Evolutionary conservation across 257 asterid genomes (phyloP).

Genomic region (Datura wrightii): DNA sequence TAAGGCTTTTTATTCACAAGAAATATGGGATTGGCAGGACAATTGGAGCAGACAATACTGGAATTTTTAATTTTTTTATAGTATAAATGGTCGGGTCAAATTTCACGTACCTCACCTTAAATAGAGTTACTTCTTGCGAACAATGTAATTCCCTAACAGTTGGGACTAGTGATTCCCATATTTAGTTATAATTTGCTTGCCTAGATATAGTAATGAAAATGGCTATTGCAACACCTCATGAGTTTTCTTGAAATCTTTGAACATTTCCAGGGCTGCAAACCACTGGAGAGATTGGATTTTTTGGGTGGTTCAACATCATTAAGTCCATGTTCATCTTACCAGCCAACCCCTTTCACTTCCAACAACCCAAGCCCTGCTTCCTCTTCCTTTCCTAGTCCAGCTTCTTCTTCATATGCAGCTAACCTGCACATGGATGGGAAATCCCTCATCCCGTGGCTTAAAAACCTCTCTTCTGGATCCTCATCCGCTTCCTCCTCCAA

Average conservation of each 20-base stretch:
- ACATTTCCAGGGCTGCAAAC: slow-evolving; percentile 61
- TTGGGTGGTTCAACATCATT: slow-evolving; percentile 61
- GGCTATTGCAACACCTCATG: not conserved
- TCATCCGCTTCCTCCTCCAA: slow-evolving; percentile 55
- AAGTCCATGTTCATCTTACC: slow-evolving; percentile 64
- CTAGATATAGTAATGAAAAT: not conserved
- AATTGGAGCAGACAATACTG: not conserved
- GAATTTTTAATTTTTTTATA: too few species aligned
- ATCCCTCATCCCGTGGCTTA: slow-evolving; percentile 80
- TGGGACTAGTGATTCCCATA: not conserved
- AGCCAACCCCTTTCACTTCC: slow-evolving; percentile 57
- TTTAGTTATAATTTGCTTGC: not conserved
- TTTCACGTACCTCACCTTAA: not conserved
- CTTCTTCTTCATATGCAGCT: slow-evolving; percentile 50
- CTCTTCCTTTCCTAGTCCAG: slow-evolving; percentile 68
- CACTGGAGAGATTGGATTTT: slow-evolving; percentile 58
- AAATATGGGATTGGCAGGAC: not conserved
- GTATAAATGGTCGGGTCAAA: not conserved
- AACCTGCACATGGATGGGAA: slow-evolving; percentile 52
- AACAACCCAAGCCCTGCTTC: slow-evolving; percentile 62
- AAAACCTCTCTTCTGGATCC: slow-evolving; percentile 62
- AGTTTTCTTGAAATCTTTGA: not conserved
- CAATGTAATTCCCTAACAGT: not conserved
- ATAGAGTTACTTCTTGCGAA: not conserved
- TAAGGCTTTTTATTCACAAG: not conserved